A percentile compares a stretch with the other conserved stretches of the same genome.
phyloP scores from a whole-genome alignment of 164 flowering plant genomes.

The Annona squamosa region DNA sequence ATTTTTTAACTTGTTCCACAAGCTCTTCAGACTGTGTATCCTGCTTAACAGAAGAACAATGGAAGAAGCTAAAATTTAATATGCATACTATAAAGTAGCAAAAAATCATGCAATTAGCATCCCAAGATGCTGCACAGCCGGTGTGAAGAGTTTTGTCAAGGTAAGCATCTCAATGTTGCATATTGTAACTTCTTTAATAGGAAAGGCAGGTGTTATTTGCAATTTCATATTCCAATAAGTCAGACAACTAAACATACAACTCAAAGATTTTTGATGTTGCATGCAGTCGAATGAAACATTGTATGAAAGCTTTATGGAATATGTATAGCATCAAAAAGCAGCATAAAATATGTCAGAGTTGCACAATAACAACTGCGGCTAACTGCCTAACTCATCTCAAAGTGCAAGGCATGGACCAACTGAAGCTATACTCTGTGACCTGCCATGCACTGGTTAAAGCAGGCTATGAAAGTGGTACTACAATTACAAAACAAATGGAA shows the following conservation, averaged over 20 bases:
- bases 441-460: not conserved
- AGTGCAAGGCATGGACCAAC: not conserved
- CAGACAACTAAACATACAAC: no score
- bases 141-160: not conserved
- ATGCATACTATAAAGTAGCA: no score
- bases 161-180: no score
- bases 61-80: no score
- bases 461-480: no score
- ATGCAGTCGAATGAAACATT: no score
- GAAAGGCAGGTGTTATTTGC: no score
- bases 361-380: not conserved
- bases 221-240: no score
- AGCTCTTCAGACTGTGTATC: slow-evolving; percentile 20
- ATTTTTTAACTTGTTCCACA: slow-evolving; percentile 18
- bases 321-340: not conserved
- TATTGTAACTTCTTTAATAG: no score
- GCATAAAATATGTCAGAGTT: not conserved
- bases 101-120: no score
- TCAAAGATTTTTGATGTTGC: no score
- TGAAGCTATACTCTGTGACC: not conserved
- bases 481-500: no score
- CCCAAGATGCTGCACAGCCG: not conserved
- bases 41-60: slow-evolving; percentile 20
- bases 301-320: not conserved
- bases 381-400: not conserved